Evolutionary conservation across 2,329 filamentous ascomycete genomes (phyloP), one percentile per base, ranked within the genome.

Genomic region (Scleromitrula shiraiana): DNA sequence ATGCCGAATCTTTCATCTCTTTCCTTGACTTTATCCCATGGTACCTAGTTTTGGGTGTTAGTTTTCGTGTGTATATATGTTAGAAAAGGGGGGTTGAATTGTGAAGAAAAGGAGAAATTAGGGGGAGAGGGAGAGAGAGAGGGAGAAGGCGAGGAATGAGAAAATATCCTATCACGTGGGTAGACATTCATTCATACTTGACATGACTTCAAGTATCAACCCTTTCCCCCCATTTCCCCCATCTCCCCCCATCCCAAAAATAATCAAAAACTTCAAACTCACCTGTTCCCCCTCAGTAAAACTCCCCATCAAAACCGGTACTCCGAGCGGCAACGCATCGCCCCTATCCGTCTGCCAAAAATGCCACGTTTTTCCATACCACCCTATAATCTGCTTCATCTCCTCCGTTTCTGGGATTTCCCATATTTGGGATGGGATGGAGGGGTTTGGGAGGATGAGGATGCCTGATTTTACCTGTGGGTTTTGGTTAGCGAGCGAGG

Each of bases 331-430:
- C 9, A 50, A 27, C 30, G 33, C 41, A 50, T 52, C 46, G 0
- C 86, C 86, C 5, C 77, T 71, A 66, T 94, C 88, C 14, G 83
- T 78, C 73, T 94, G 86, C 88, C 89, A 95, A 35, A 93, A 71
- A 63, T 95, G 88, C 64, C 84, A 93, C 1, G 83, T 79, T 63
- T 95, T 95, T 8, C 88, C 88, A 60, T 94, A 94, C 2, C 93
- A 64, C 0, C 76, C 72, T 3, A 88, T 68, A 0, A 93, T 74
- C 50, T 89, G 74, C 53, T 84, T 78, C 86, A 95, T 93, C 66
- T 91, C 88, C 39, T 76, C 74, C 26, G 78, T 86, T 69, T 95
- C 88, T 2, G 86, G 83, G 4, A 73, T 64, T 54, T 93, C 83
- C 88, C 88, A 95, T 0, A 71, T 76, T 0, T 73, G 66, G 20